Evolutionary conservation across 306 rosid species (phyloP).

Genomic region (Dalbergia cultrata): DNA sequence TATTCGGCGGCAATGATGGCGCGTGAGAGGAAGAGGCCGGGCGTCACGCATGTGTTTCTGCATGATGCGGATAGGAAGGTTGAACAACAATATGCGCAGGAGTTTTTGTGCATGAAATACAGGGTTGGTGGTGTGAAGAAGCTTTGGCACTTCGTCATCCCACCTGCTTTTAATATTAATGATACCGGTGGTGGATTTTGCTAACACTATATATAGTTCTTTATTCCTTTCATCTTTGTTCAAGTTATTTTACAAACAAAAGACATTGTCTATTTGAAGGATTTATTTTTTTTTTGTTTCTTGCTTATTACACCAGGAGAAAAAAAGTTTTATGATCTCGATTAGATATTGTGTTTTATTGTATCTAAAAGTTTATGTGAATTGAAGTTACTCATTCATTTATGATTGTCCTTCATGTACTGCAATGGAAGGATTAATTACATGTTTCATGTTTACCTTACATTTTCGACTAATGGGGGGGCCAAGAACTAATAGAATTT

Average conservation of each 20-base stretch:
- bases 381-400: no score
- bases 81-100: constrained; percentile 68
- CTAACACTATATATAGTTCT: not conserved
- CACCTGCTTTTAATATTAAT: constrained; percentile 48
- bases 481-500: no score
- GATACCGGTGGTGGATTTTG: constrained; percentile 52
- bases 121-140: constrained; percentile 69
- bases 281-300: no score
- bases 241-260: not conserved
- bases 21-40: constrained; percentile 64
- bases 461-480: no score
- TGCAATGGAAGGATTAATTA: no score
- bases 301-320: no score
- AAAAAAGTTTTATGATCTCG: no score
- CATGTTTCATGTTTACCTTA: no score
- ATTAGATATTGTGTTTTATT: no score
- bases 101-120: constrained; percentile 78
- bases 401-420: no score
- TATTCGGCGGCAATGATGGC: constrained; percentile 89
- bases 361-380: no score
- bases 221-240: not conserved
- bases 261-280: not conserved
- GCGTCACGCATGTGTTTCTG: constrained; percentile 82
- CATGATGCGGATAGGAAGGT: constrained; percentile 82
- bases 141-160: constrained; percentile 86